A percentile compares a stretch with the other conserved stretches of the same genome.
phyloP scores from a whole-genome alignment of 1,139 yeast species.

The Hyphopichia khmerensis region DNA sequence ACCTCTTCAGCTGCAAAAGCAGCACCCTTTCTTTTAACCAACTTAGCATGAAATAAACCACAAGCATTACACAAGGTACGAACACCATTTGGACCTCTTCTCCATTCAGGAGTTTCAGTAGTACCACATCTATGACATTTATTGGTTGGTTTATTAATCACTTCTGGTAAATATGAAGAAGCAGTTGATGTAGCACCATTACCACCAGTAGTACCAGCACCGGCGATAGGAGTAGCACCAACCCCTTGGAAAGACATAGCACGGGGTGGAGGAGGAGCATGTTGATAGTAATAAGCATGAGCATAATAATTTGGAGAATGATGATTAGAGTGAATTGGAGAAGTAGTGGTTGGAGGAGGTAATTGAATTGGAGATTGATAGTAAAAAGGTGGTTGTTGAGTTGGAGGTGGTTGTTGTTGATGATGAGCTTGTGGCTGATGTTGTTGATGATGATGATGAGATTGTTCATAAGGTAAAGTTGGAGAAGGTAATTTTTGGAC shows the following conservation, averaged over 20 bases:
- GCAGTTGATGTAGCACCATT: conserved; percentile 14
- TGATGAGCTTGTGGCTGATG: conserved; percentile 2
- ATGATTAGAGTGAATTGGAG: neutral
- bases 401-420: conserved; percentile 2
- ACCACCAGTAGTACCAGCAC: conserved; percentile 7
- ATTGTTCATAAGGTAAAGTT: conserved; percentile 9
- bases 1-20: conserved; percentile 56
- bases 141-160: conserved; percentile 36
- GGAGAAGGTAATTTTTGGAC: conserved; percentile 17
- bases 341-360: conserved; percentile 3
- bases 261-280: conserved; percentile 2
- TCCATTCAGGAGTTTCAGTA: conserved; percentile 89
- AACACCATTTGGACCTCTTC: conserved; percentile 85
- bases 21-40: conserved; percentile 66
- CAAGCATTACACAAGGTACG: conserved; percentile 88
- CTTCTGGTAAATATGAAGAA: conserved; percentile 28
- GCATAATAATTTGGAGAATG: conserved; percentile 1
- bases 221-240: neutral
- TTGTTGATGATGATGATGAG: conserved; percentile 8
- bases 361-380: conserved; percentile 10
- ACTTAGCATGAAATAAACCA: conserved; percentile 78
- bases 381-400: conserved; percentile 5
- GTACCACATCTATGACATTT: conserved; percentile 60
- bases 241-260: neutral
- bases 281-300: neutral